Base-by-base conservation (phyloP, 148 eudicot species). In the Rhododendron williamsianum region DNA sequence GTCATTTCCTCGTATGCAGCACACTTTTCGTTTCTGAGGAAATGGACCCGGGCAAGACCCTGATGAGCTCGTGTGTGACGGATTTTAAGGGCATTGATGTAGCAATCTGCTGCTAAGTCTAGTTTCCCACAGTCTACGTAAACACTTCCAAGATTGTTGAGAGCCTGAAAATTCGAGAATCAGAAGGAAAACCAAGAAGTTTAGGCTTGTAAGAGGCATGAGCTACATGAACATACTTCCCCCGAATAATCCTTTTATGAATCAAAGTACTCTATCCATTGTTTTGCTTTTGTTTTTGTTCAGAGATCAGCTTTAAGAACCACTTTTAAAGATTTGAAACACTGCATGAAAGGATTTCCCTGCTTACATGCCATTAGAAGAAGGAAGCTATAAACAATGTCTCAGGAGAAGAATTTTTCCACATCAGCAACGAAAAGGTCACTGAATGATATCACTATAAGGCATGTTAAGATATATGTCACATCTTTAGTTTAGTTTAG, bases 1-100 rank as follows among this genome's bases (percentile, higher is more conserved):
- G 99, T 94, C 99, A 97, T 97, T 91, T 97, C 98, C 71, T 90
- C 93, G 85, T 90, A 95, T 10, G 99, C 99, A 87, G 98, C 92
- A 46, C 87, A 84, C 84, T 90, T 89, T 71, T 95, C 91, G 81
- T 94, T 91, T 73, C 93, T 93, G 36, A 97, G 98, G 85, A 87
- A 94, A 90, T 94, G 94, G 79, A 97, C 99, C 56, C 99, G 94
- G 43, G 99, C 99, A 78, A 97, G 93, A 46, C 99, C 99, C 88
- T 97, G 99, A 86, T 97, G 99, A 41, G 99, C 99, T 84, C 99
- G 91, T 33, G 99, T 97, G 83, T 97, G 99, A 79, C 94, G 93
- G 56, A 97, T 95, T 79, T 93, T 94, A 69, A 97, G 93, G 84
- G 99, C 99, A 82, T 93, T 95, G 33, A 93, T 92, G 85, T 97